Evolutionary conservation across 2,329 filamentous ascomycete genomes (phyloP), one percentile per base, ranked within the genome.

Genomic region (Paracoccidioides lutzii): DNA sequence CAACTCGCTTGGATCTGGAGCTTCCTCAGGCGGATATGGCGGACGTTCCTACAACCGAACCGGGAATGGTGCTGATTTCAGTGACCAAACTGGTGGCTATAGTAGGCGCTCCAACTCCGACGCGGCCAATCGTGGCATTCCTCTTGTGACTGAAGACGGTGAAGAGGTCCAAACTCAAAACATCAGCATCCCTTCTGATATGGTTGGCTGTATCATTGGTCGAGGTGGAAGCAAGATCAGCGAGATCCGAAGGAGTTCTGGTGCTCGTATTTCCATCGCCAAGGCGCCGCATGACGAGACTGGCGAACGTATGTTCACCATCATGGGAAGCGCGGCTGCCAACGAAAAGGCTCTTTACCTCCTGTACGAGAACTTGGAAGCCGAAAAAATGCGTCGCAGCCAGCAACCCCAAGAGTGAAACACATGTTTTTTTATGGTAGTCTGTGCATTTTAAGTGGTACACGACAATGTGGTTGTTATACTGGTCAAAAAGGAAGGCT

Each of bases 181-280:
- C 76, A 98, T 98, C 75, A 96, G 90, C 78, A 98, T 98, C 66
- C 93, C 93, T 32, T 90, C 93, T 50, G 93, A 98, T 76, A 98
- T 98, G 93, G 93, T 98, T 71, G 93, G 93, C 63, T 98, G 93
- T 76, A 98, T 98, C 75, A 98, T 98, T 70, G 93, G 93, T 62
- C 87, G 90, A 61, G 89, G 81, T 55, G 93, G 93, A 61, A 90
- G 82, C 78, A 98, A 98, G 81, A 98, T 98, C 69, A 96, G 89
- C 71, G 93, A 98, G 76, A 98, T 98, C 66, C 87, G 93, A 72
- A 94, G 95, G 78, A 90, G 85, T 59, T 98, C 93, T 55, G 90
- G 90, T 58, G 93, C 93, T 59, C 87, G 91, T 66, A 98, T 98
- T 75, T 96, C 90, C 48, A 97, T 97, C 71, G 91, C 91, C 65